Percentiles rank a stretch among this genome's conserved stretches.
phyloP scores from a whole-genome alignment of 306 rosid species.

The Datisca glomerata region DNA sequence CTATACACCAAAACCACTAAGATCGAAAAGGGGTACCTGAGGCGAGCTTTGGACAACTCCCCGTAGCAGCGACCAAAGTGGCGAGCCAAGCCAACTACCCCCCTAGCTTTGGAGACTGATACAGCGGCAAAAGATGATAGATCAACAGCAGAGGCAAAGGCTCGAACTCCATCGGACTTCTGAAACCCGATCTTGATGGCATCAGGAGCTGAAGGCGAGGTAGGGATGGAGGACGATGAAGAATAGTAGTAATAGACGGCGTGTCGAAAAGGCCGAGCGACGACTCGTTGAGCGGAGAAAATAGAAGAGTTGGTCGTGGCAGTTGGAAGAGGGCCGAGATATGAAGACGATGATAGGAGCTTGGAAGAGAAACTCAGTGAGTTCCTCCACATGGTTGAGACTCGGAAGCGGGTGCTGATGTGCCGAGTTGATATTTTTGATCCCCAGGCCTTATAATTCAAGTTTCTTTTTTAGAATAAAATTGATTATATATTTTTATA shows the following conservation, averaged over 20 bases:
- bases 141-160: conserved; percentile 12
- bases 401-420: too few relatives aligned
- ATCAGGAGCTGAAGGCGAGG: too few relatives aligned
- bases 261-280: conserved; percentile 1
- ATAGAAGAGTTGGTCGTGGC: background rate
- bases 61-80: conserved; percentile 73
- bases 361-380: conserved; percentile 18
- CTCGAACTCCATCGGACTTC: conserved; percentile 18
- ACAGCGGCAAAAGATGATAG: conserved; percentile 19
- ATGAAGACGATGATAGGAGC: conserved; percentile 9
- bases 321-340: background rate
- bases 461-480: too few relatives aligned
- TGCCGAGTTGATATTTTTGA: too few relatives aligned
- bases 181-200: conserved; percentile 12
- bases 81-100: conserved; percentile 26
- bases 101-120: conserved; percentile 22
- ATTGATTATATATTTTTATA: too few relatives aligned
- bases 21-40: conserved; percentile 28
- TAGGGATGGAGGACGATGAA: conserved; percentile 5
- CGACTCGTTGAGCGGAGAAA: background rate
- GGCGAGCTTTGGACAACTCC: conserved; percentile 89
- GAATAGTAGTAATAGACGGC: conserved; percentile 3
- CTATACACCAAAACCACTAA: background rate
- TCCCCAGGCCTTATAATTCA: too few relatives aligned
- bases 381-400: conserved; percentile 23